Percentiles rank a stretch among this genome's conserved stretches.
phyloP scores from a whole-genome alignment of 116 monocot genomes.

The Dioscorea cayenensis region DNA sequence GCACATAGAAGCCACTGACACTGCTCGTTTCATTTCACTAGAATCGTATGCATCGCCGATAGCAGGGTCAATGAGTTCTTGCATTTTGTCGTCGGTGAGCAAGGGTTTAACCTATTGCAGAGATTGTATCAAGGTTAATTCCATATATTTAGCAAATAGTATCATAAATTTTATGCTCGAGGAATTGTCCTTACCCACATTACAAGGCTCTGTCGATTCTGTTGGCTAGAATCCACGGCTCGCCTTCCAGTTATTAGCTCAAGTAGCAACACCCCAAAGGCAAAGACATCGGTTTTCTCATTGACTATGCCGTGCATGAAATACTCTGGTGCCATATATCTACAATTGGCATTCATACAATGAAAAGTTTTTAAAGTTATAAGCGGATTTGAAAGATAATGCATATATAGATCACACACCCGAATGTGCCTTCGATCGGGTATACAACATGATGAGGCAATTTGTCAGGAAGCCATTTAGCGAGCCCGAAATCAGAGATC shows the following conservation, averaged over 20 bases:
- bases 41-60: conserved; percentile 30
- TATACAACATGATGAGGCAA: conserved; percentile 62
- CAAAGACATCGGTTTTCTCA: conserved; percentile 80
- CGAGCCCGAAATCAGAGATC: conserved; percentile 83
- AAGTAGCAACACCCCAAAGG: conserved; percentile 67
- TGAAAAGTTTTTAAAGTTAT: not conserved
- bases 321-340: conserved; percentile 75
- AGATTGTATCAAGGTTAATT: not conserved
- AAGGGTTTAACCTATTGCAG: conserved; percentile 49
- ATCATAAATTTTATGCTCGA: not conserved
- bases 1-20: conserved; percentile 47
- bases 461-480: conserved; percentile 77
- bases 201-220: conserved; percentile 58
- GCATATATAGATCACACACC: conserved; percentile 23
- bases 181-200: conserved; percentile 45
- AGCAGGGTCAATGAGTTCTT: conserved; percentile 41
- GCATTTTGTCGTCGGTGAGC: conserved; percentile 33
- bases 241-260: conserved; percentile 64
- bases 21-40: conserved; percentile 28
- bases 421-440: conserved; percentile 81
- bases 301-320: conserved; percentile 78
- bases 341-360: conserved; percentile 1
- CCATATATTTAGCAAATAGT: not conserved
- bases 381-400: not conserved
- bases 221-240: conserved; percentile 46